Evolutionary conservation across 2,329 filamentous ascomycete genomes (phyloP).

Genomic region (Bipolaris sorokiniana): DNA sequence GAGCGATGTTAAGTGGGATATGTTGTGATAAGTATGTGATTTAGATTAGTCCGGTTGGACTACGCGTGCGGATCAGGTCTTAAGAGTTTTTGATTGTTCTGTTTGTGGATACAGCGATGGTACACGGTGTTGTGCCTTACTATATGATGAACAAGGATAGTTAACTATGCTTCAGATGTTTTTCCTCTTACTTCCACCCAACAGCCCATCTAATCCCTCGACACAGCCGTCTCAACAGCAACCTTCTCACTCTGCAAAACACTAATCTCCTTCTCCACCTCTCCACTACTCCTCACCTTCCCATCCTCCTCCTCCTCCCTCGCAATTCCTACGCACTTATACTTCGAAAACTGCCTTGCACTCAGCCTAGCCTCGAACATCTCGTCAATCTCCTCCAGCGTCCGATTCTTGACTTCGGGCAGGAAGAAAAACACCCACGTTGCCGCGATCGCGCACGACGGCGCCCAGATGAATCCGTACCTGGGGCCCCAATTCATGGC

Average conservation of each 20-base stretch:
- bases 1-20: constrained; percentile 14
- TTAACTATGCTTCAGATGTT: too few relatives aligned
- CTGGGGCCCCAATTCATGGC: constrained; percentile 63
- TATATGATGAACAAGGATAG: too few relatives aligned
- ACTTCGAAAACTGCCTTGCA: constrained; percentile 53
- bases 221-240: constrained; percentile 30
- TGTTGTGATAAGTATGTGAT: background rate
- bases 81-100: background rate
- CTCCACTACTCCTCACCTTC: constrained; percentile 29
- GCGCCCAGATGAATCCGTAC: constrained; percentile 64
- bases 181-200: too few relatives aligned
- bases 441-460: constrained; percentile 40
- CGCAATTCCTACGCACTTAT: constrained; percentile 40
- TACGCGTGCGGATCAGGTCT: background rate
- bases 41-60: background rate
- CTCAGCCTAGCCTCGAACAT: constrained; percentile 56
- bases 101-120: background rate
- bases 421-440: constrained; percentile 54
- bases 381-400: constrained; percentile 62
- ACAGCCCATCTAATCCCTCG: constrained; percentile 26
- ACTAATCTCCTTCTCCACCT: constrained; percentile 32
- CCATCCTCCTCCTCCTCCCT: constrained; percentile 20
- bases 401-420: constrained; percentile 61
- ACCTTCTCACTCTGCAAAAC: constrained; percentile 38
- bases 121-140: constrained; percentile 1